Conservation (phyloP, 179 eudicot species). For the Vitellaria paradoxa region DNA sequence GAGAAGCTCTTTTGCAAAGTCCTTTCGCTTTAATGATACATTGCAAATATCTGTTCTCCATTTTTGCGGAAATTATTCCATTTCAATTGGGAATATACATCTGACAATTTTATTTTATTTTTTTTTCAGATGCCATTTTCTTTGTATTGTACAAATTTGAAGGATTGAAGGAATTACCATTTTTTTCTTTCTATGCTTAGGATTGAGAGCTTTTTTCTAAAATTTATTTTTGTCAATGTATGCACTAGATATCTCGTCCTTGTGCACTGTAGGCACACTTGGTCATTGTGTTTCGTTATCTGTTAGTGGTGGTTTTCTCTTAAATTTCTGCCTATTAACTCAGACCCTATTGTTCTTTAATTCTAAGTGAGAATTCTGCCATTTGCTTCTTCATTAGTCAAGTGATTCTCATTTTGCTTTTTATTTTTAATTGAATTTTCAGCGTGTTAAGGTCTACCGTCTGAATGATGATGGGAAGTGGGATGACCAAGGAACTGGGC, state of each 20-base stretch:
- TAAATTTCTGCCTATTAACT: not conserved
- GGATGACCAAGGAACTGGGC: conserved; percentile 99
- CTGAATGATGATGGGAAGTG: conserved; percentile 89
- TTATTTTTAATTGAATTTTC: conserved; percentile 14
- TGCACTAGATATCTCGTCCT: too few species aligned
- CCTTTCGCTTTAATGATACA: not conserved
- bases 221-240: too few species aligned
- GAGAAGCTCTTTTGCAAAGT: not conserved
- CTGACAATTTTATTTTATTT: too few species aligned
- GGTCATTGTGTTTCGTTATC: not conserved
- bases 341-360: not conserved
- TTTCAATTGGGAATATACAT: too few species aligned
- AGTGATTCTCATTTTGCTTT: conserved; percentile 8
- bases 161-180: too few species aligned
- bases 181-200: too few species aligned
- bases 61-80: too few species aligned
- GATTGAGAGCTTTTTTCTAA: too few species aligned
- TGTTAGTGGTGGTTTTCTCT: not conserved
- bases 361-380: not conserved
- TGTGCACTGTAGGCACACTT: too few species aligned
- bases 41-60: not conserved
- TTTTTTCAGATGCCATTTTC: too few species aligned
- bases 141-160: too few species aligned
- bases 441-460: conserved; percentile 96
- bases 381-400: not conserved